These are phyloP conservation scores for Phytophthora pistaciae DNA, from an alignment of 352 stramenopile genomes.

Conservation along the genomic window DNA sequence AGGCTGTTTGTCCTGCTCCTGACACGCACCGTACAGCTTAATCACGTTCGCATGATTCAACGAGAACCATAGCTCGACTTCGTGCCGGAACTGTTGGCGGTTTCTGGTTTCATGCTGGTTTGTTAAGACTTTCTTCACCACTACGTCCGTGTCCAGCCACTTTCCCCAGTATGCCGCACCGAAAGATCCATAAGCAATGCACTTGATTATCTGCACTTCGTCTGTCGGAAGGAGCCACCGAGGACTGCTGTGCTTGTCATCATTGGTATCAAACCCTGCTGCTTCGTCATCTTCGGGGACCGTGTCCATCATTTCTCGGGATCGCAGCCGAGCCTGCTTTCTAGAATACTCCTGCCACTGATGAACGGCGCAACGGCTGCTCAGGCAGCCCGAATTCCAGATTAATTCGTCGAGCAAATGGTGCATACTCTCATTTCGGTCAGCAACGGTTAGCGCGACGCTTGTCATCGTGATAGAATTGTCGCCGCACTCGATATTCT, in stretches of 20 bases:
- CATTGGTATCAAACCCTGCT: background rate
- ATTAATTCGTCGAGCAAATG: background rate
- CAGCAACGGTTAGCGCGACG: background rate
- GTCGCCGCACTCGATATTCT: background rate
- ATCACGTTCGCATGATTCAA: conserved; percentile 35
- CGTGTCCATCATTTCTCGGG: background rate
- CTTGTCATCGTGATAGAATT: background rate
- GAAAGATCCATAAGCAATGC: conserved; percentile 17
- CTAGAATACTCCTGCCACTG: background rate
- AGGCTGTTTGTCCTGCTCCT: background rate
- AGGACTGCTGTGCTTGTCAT: background rate
- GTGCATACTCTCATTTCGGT: background rate
- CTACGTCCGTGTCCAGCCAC: conserved; percentile 21
- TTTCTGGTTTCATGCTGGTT: background rate
- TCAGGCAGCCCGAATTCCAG: background rate
- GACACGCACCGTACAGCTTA: conserved; percentile 9
- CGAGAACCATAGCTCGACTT: conserved; percentile 33
- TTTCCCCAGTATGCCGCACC: conserved; percentile 21
- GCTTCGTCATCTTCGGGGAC: background rate
- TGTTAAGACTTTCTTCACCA: conserved; percentile 21
- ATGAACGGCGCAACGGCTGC: background rate
- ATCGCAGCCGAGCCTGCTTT: background rate
- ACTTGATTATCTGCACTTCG: conserved; percentile 4
- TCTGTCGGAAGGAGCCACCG: conserved; percentile 19
- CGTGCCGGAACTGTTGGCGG: conserved; percentile 10